These are phyloP conservation scores for Kodamaea laetipori DNA, from an alignment of 805 yeast genomes.

Conservation along the genomic window DNA sequence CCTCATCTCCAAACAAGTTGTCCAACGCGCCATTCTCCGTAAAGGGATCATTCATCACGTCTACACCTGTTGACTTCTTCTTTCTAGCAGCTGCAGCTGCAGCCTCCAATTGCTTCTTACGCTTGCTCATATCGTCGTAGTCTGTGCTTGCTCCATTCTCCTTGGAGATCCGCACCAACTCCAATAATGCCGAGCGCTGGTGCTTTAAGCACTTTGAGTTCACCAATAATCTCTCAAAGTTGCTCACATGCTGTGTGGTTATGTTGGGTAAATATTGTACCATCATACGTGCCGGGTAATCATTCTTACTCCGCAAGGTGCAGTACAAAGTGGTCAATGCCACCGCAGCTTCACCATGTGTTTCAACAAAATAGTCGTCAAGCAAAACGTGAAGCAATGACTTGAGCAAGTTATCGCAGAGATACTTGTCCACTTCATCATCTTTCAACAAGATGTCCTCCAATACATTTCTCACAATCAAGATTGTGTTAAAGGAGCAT, in stretches of 20 bases:
- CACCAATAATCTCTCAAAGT: slow-evolving; percentile 64
- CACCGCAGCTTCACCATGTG: slow-evolving; percentile 90
- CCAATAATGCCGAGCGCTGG: slow-evolving; percentile 77
- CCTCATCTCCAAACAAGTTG: slow-evolving; percentile 53
- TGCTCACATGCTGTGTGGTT: slow-evolving; percentile 55
- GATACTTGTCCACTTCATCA: slow-evolving; percentile 71
- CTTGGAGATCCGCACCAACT: slow-evolving; percentile 67
- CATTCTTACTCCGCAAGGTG: slow-evolving; percentile 66
- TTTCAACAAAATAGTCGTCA: slow-evolving; percentile 79
- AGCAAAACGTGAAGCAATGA: slow-evolving; percentile 66
- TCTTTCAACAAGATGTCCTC: slow-evolving; percentile 68
- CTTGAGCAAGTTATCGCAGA: slow-evolving; percentile 67
- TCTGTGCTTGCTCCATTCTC: slow-evolving; percentile 36
- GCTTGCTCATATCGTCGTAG: slow-evolving; percentile 47
- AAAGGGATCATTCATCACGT: slow-evolving; percentile 71
- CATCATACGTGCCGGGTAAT: slow-evolving; percentile 65
- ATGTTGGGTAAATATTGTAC: slow-evolving; percentile 56
- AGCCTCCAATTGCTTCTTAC: slow-evolving; percentile 57
- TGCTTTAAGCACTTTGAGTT: slow-evolving; percentile 71
- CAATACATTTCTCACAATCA: slow-evolving; percentile 74
- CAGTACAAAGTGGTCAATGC: slow-evolving; percentile 80
- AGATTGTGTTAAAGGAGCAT: slow-evolving; percentile 87
- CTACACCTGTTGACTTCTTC: slow-evolving; percentile 45
- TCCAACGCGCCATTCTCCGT: slow-evolving; percentile 69
- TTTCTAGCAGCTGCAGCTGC: slow-evolving; percentile 44